Conservation (phyloP, 2,329 filamentous ascomycete genomes). For the Biscogniauxia mediterranea region DNA sequence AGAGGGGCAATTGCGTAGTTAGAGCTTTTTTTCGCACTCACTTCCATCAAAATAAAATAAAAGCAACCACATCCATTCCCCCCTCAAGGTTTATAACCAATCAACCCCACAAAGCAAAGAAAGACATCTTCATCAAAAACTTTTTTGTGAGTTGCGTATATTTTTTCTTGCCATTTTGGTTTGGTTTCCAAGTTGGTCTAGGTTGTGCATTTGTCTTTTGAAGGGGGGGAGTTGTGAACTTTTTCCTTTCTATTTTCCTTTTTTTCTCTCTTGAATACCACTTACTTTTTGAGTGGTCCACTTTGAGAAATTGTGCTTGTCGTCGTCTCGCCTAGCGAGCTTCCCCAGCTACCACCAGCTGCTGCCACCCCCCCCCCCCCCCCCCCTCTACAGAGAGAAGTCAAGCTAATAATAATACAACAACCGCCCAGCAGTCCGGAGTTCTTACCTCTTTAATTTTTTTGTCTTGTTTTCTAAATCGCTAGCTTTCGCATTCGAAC, state of each 20-base stretch:
- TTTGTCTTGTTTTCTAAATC: constrained; percentile 10
- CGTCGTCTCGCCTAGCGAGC: neutral
- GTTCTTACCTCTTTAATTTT: constrained; percentile 1
- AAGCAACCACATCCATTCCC: neutral
- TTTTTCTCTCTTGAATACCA: neutral
- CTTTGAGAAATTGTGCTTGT: neutral
- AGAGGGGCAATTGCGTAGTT: neutral
- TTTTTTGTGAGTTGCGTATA: neutral
- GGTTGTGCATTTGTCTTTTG: neutral
- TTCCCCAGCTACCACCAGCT: neutral
- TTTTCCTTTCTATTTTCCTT: neutral
- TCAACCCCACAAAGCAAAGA: neutral
- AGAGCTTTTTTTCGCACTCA: neutral
- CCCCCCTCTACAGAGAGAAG: neutral
- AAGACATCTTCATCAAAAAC: neutral
- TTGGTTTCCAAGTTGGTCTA: too few species aligned
- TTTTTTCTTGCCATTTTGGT: neutral
- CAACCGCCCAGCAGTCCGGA: neutral
- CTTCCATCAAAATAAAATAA: neutral
- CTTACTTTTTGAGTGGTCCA: neutral
- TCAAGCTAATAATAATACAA: neutral
- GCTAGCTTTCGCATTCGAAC: constrained; percentile 16
- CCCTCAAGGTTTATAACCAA: neutral
- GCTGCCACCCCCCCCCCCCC: too few species aligned
- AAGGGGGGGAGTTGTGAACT: neutral